Evolutionary conservation across 139 green algal species (phyloP), one percentile per base, ranked within the genome.

Genomic region (Chlorella sp.): DNA sequence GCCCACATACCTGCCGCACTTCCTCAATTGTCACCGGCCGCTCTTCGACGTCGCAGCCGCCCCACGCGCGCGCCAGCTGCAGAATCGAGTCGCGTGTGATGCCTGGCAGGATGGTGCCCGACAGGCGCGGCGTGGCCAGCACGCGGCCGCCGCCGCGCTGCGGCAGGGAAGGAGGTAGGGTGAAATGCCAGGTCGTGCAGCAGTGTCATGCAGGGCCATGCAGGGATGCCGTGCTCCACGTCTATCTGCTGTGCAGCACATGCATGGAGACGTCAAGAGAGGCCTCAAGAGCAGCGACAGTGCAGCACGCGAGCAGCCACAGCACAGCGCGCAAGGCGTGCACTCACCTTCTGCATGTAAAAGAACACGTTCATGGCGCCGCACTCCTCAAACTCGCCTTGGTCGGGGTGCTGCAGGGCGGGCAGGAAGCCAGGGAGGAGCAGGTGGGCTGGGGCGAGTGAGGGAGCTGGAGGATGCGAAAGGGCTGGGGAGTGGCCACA

Each of bases 321-420:
- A 9, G 44, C 44, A 51, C 70, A 12, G 67, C 67, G 17, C 67
- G 12, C n/a, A n/a, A n/a, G n/a, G n/a, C n/a, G n/a, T n/a, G 36
- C 13, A 26, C 70, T 30, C 32, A 81, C 81, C 78, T 92, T 89
- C 36, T 90, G 78, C 51, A 96, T 30, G 55, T 98, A 69, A 82
- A 98, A 96, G 68, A 98, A 95, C 15, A 98, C 71, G 87, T 98
- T 98, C 95, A 98, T 98, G 62, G 93, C 85, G 20, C 95, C 95
- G 36, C 87, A 94, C 84, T 95, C 93, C n/a, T 86, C 88, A 63
- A 95, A 85, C n/a, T 83, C 26, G 0, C 86, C 86, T 16, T 89
- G 65, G 25, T 88, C 80, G 26, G 82, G 74, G 67, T 87, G 56
- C 28, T 64, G 74, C 34, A 30, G n/a, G 28, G 17, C 17, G 41